Conservation (phyloP, 306 rosid species). For the Ammopiptanthus mongolicus region DNA sequence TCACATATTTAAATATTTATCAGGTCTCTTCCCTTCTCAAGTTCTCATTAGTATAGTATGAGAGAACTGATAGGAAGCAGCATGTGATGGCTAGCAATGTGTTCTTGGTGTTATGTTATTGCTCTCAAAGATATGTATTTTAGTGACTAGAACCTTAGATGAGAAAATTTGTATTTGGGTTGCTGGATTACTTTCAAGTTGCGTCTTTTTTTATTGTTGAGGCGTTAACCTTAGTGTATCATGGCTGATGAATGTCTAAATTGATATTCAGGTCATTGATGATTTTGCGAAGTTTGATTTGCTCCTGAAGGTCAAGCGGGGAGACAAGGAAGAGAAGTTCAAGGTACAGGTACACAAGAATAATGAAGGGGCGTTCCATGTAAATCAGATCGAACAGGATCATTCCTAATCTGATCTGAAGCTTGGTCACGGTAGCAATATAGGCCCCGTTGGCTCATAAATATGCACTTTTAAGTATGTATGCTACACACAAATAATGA, state of each 20-base stretch:
- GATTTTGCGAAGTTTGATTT: conserved; percentile 53
- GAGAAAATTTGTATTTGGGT: background rate
- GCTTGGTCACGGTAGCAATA: conserved; percentile 1
- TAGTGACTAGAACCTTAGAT: background rate
- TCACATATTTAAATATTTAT: background rate
- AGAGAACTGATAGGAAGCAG: background rate
- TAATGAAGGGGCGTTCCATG: conserved; percentile 50
- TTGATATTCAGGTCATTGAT: conserved; percentile 49
- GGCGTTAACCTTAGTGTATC: background rate
- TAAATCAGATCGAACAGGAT: conserved; percentile 54
- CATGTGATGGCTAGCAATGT: background rate
- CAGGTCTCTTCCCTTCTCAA: background rate
- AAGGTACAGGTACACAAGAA: conserved; percentile 66
- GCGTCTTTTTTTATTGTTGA: background rate
- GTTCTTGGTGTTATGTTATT: background rate
- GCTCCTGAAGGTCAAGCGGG: conserved; percentile 53
- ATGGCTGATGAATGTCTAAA: conserved; percentile 9
- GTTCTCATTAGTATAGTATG: background rate
- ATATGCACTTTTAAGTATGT: background rate
- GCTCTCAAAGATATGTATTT: background rate
- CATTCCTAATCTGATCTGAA: conserved; percentile 27
- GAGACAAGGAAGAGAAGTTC: conserved; percentile 59
- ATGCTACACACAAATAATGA: conserved; percentile 60
- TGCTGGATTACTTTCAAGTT: background rate
- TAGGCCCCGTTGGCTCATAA: conserved; percentile 8